Evolutionary conservation across 2,329 filamentous ascomycete genomes (phyloP).

Genomic region (Trichocomaceae sp.): DNA sequence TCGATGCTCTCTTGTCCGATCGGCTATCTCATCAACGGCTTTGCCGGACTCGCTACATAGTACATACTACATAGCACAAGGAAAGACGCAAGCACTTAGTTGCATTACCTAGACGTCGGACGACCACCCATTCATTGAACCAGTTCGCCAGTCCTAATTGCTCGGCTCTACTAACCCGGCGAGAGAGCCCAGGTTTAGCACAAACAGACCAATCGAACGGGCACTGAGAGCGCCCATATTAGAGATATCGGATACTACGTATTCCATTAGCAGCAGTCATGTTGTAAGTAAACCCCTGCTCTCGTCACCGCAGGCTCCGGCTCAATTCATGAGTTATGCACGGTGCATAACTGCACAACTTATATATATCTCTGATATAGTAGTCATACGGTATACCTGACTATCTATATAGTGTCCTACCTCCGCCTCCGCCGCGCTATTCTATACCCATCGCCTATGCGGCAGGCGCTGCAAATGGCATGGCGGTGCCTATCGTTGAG

Average conservation of each 20-base stretch:
- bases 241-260: background rate
- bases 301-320: background rate
- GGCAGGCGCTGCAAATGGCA: slow-evolving; percentile 61
- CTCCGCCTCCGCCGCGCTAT: slow-evolving; percentile 79
- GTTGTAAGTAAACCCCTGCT: slow-evolving; percentile 19
- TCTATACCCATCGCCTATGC: slow-evolving; percentile 66
- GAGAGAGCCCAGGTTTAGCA: background rate
- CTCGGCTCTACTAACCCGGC: background rate
- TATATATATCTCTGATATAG: background rate
- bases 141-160: background rate
- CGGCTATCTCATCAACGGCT: background rate
- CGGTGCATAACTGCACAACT: background rate
- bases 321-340: background rate
- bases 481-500: slow-evolving; percentile 72
- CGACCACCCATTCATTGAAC: background rate
- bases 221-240: background rate
- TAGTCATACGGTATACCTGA: no score
- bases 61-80: background rate
- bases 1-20: background rate
- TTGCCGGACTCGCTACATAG: background rate
- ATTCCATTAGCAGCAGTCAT: slow-evolving; percentile 14
- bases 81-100: background rate
- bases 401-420: slow-evolving; percentile 60
- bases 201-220: background rate
- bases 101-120: background rate